Base-by-base conservation (phyloP, 2,329 filamentous ascomycete species). In the Lachnellula subtilissima region DNA sequence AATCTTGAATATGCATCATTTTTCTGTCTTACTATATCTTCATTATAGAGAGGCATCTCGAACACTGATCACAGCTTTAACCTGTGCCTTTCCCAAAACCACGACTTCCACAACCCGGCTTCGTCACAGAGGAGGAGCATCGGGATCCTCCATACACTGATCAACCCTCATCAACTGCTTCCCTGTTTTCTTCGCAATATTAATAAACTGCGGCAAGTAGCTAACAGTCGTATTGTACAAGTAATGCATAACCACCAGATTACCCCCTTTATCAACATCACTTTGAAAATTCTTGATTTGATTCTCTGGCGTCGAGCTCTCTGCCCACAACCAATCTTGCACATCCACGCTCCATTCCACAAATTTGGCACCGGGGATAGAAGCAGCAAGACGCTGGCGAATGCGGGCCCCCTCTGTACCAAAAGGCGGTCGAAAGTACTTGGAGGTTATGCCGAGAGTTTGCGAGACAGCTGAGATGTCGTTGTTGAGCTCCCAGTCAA, bases 271-370 rank as follows among this genome's bases (percentile, higher is more conserved):
- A 23, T 75, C 74, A 2, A 88, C 76, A 66, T 86, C 83, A 3
- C 80, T 75, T 67, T 81, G 77, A 71, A 89, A 88, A 12, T 84
- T 82, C 3, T 82, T 81, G 14, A 87, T 72, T 71, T 88, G 86
- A 65, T 84, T 83, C 73, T 87, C 81, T 0, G 85, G 85, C 3
- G 84, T 87, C 45, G 72, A 65, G 0, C 76, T 79, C 66, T 78
- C 72, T 1, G 83, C 85, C 83, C 84, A 89, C 23, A 86, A 65
- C 83, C 84, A 88, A 67, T 89, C 86, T 73, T 88, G 83, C 35
- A 88, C 81, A 64, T 89, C 85, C 46, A 89, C 81, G 64, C 78
- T 84, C 86, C 85, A 88, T 68, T 83, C 83, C 51, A 87, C 78
- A 45, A 88, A 79, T 61, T 81, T 79, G 1, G 82, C 78, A 14